Evolutionary conservation across 176 grass and related monocot species (phyloP).

Genomic region (Zoysia pacifica): DNA sequence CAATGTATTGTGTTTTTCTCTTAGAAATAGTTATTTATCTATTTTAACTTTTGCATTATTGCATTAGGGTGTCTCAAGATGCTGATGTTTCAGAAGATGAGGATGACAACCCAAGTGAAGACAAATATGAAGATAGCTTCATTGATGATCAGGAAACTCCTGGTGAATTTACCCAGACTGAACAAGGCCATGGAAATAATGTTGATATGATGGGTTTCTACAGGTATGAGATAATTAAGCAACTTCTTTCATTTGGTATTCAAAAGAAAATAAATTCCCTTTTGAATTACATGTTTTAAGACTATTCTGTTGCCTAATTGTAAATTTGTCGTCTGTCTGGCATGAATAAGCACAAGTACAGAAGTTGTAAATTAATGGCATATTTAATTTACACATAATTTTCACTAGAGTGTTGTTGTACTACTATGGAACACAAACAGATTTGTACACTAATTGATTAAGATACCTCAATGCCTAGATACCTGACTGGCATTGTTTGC

Average conservation of each 20-base stretch:
- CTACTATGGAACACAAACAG: background rate
- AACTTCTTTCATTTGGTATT: background rate
- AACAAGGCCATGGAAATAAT: conserved; percentile 43
- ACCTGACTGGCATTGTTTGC: conserved; percentile 10
- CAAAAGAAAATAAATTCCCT: conserved; percentile 13
- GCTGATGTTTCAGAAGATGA: conserved; percentile 76
- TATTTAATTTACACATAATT: background rate
- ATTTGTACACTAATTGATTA: background rate
- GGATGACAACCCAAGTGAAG: conserved; percentile 52
- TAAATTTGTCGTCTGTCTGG: conserved; percentile 11
- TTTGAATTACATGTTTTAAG: background rate
- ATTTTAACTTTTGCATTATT: conserved; percentile 23
- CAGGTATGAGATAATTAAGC: conserved; percentile 48
- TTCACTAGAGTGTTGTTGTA: background rate
- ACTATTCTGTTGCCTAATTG: conserved; percentile 25
- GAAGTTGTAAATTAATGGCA: background rate
- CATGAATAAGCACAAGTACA: conserved; percentile 13
- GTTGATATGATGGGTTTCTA: conserved; percentile 75
- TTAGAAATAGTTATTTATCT: conserved; percentile 11
- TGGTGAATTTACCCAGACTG: conserved; percentile 45
- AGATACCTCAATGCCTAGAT: background rate
- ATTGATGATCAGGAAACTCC: conserved; percentile 72
- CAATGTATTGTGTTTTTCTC: background rate
- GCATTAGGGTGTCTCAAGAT: conserved; percentile 78
- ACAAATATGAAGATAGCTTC: conserved; percentile 87